These are phyloP conservation scores for Maudiozyma barnettii DNA, from an alignment of 805 yeast species.

Conservation along the genomic window DNA sequence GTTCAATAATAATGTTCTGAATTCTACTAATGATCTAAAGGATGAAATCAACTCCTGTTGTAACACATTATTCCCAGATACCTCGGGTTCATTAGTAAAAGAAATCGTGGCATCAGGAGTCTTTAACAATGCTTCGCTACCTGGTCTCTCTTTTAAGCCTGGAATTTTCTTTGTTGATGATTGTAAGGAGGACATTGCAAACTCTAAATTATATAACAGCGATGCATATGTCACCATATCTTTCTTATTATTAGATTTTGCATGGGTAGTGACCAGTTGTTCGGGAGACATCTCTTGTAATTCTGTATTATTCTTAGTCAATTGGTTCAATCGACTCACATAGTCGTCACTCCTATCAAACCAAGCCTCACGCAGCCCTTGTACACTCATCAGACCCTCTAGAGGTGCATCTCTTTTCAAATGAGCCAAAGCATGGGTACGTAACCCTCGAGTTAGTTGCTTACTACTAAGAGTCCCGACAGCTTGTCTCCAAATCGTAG, in stretches of 20 bases:
- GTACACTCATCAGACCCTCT: constrained; percentile 39
- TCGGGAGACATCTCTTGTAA: constrained; percentile 20
- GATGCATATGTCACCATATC: constrained; percentile 34
- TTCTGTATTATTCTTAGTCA: constrained; percentile 13
- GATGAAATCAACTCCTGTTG: constrained; percentile 22
- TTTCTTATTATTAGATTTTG: constrained; percentile 25
- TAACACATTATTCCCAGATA: not conserved
- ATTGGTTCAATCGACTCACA: constrained; percentile 33
- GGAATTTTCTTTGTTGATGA: constrained; percentile 7
- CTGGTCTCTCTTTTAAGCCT: constrained; percentile 8
- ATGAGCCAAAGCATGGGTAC: constrained; percentile 3
- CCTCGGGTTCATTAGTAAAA: constrained; percentile 18
- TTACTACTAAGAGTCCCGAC: not conserved
- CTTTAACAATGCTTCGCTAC: constrained; percentile 27
- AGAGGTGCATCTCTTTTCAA: constrained; percentile 27
- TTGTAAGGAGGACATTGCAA: constrained; percentile 30
- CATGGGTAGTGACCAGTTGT: constrained; percentile 20
- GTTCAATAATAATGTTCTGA: constrained; percentile 57
- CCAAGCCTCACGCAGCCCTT: constrained; percentile 45
- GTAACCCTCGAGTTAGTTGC: not conserved
- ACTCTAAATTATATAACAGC: constrained; percentile 30
- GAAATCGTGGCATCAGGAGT: constrained; percentile 33
- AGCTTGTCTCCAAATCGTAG: too few species aligned
- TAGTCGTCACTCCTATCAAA: constrained; percentile 34
- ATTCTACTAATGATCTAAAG: constrained; percentile 71